Evolutionary conservation across 257 asterid genomes (phyloP).

Genomic region (Solanum stenotomum): DNA sequence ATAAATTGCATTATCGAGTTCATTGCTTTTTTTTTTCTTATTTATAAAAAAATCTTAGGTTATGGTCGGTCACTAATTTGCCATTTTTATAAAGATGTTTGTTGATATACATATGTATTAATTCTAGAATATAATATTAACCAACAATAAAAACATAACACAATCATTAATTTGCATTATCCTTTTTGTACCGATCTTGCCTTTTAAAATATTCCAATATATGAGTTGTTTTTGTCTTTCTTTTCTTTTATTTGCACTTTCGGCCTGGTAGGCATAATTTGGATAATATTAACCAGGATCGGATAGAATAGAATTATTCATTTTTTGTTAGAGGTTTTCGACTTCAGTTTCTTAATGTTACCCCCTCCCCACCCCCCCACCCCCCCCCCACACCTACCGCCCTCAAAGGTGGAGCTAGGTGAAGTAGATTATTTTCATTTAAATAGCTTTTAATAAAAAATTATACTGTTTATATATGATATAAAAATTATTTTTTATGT

Average conservation of each 20-base stretch:
- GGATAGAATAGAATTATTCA: too few species aligned
- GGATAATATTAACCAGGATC: too few species aligned
- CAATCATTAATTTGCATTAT: not conserved
- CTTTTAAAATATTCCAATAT: not conserved
- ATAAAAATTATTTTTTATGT: too few species aligned
- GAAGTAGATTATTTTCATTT: fast-evolving
- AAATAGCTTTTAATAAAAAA: too few species aligned
- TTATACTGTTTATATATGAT: too few species aligned
- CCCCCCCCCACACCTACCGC: too few species aligned
- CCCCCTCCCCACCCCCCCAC: too few species aligned
- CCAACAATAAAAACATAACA: not conserved
- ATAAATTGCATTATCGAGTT: not conserved
- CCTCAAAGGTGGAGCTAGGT: too few species aligned
- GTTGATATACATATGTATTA: not conserved
- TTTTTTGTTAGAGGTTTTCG: too few species aligned
- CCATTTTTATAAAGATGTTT: not conserved
- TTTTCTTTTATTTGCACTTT: not conserved
- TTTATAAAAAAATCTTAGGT: not conserved
- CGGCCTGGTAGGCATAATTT: not conserved
- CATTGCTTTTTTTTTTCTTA: not conserved
- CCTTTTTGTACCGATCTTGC: not conserved
- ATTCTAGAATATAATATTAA: not conserved
- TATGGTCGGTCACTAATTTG: not conserved
- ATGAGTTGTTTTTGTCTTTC: not conserved
- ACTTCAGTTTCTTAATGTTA: too few species aligned